Evolutionary conservation across 768 basidiomycete genomes (phyloP).

Genomic region (Suillus subalutaceus): DNA sequence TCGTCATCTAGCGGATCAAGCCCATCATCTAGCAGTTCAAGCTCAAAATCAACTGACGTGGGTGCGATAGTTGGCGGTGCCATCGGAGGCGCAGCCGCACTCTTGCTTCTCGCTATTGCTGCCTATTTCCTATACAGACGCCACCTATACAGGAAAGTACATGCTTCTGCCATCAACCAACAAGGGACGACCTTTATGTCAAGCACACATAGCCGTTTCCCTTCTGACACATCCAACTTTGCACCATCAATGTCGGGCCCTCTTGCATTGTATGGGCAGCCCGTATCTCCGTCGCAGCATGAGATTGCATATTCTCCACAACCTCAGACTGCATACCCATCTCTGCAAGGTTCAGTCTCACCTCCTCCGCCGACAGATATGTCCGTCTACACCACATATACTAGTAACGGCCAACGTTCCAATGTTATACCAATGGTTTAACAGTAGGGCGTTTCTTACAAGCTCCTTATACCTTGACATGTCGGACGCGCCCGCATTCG

Average conservation of each 20-base stretch:
- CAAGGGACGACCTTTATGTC: background rate
- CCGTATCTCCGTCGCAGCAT: background rate
- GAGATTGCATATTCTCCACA: background rate
- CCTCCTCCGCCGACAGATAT: slow-evolving; percentile 18
- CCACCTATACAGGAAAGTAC: slow-evolving; percentile 6
- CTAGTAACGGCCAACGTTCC: slow-evolving; percentile 4
- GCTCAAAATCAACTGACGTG: slow-evolving; percentile 10
- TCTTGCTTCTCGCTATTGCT: slow-evolving; percentile 20
- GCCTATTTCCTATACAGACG: slow-evolving; percentile 23
- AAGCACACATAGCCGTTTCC: slow-evolving; percentile 14
- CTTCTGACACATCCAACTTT: slow-evolving; percentile 18
- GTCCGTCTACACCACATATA: slow-evolving; percentile 14
- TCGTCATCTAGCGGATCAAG: slow-evolving; percentile 2
- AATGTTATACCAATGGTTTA: slow-evolving; percentile 26
- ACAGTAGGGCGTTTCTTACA: background rate
- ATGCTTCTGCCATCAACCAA: background rate
- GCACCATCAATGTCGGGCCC: background rate
- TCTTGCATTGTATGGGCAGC: background rate
- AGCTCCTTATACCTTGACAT: background rate
- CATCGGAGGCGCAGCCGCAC: slow-evolving; percentile 22
- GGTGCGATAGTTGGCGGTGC: slow-evolving; percentile 28
- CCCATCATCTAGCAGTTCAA: slow-evolving; percentile 5
- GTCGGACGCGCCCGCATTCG: background rate
- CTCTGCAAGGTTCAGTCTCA: slow-evolving; percentile 11
- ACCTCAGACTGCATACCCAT: slow-evolving; percentile 2